Base-by-base conservation (phyloP, 2,329 filamentous ascomycete genomes). In the Pseudocercospora crystallina region DNA sequence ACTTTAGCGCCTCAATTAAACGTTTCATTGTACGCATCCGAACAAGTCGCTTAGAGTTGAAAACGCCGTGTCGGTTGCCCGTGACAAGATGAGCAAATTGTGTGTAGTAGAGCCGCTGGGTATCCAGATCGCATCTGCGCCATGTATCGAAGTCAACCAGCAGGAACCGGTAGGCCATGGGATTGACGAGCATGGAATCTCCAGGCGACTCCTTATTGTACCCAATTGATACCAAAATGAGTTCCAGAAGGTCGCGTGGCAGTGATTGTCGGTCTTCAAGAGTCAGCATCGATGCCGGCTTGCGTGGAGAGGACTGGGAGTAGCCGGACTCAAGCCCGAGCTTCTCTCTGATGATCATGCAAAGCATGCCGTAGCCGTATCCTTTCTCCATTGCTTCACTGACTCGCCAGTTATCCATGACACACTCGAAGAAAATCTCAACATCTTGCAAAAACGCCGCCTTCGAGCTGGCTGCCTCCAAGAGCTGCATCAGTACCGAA, bases 301-400 rank as follows among this genome's bases (percentile, higher is more conserved):
- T 57, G 17, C 61, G 56, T 7, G 52, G 47, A 8, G 53, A 41
- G 14, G 55, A 45, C 30, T 57, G 65, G 69, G 49, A 58, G 7
- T 58, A 44, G 8, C 53, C 47, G 11, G 51, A 53, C n/a, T 71
- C 73, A 42, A 72, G 65, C 5, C 86, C 87, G 30, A 96, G 76
- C 68, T 96, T 96, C 47, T 89, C 87, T 47, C 90, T 85, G 17
- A 99, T 73, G 13, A 97, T 78, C 69, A 90, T 84, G 35, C 87
- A 87, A 43, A 99, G 74, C 32, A 97, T 88, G 20, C 89, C 87
- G 66, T 96, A 99, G 0, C 92, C 95, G 60, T 95, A 94, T 53
- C 95, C 90, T 62, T 89, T 85, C 69, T 99, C 94, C 87, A 99
- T 96, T 20, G 94, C 91, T 68, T 99, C 95, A 60, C 94, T 97